A percentile compares a stretch with the other conserved stretches of the same genome.
Evolutionary conservation across 73 alveolate genomes (phyloP).

Genomic region (Strombidium stylifer): DNA sequence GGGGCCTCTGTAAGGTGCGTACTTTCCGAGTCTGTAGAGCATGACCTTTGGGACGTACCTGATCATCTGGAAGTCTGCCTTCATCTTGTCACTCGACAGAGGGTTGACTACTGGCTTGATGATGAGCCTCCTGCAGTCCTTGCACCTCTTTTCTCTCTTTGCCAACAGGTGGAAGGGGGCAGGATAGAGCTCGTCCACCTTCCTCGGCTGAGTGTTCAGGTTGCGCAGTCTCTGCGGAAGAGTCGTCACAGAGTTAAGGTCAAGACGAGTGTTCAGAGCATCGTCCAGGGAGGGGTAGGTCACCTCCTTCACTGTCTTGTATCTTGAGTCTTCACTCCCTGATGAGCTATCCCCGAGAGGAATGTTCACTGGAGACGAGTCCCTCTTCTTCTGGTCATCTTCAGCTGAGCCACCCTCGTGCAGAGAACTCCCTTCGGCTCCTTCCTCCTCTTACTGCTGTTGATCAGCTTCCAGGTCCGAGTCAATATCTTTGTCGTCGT

Average conservation of each 20-base stretch:
- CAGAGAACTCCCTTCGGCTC: too few species aligned
- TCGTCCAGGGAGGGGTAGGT: constrained; percentile 23
- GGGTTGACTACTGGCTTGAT: constrained; percentile 19
- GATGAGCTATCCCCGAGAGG: too few species aligned
- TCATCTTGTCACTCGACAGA: not conserved
- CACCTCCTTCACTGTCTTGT: too few species aligned
- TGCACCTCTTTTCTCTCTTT: constrained; percentile 50
- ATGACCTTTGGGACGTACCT: not conserved
- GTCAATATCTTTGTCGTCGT: too few species aligned
- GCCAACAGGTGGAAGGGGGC: constrained; percentile 42
- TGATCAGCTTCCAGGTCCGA: too few species aligned
- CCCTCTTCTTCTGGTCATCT: too few species aligned
- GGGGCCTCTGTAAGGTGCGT: too few species aligned
- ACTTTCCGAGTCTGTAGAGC: not conserved
- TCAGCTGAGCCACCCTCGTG: too few species aligned
- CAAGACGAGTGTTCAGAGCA: constrained; percentile 23
- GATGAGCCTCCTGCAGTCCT: constrained; percentile 44
- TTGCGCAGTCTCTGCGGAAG: constrained; percentile 37
- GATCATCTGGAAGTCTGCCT: not conserved
- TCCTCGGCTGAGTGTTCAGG: constrained; percentile 21
- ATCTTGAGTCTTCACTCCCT: too few species aligned
- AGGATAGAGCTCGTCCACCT: constrained; percentile 34
- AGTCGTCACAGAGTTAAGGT: constrained; percentile 31
- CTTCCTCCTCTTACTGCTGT: too few species aligned
- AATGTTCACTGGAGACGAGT: too few species aligned